Conservation (phyloP, 2,329 filamentous ascomycete species). For the Xylaria polymorpha region DNA sequence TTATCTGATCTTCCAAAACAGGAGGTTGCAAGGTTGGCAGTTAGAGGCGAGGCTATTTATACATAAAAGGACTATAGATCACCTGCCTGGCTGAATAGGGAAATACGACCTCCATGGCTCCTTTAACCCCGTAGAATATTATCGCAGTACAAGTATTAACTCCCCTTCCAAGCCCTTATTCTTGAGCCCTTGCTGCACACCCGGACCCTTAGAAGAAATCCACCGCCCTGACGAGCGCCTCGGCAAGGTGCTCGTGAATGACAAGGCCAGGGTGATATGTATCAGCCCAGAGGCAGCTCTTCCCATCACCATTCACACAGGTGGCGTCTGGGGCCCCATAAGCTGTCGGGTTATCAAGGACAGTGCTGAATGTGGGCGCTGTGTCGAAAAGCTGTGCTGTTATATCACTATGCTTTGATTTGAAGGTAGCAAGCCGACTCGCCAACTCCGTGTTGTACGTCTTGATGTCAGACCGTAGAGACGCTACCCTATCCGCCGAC, state of each 20-base stretch:
- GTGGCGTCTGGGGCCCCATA: slow-evolving; percentile 42
- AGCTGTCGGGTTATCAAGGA: slow-evolving; percentile 39
- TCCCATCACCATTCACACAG: slow-evolving; percentile 38
- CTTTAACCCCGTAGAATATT: too few species aligned
- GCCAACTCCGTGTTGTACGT: slow-evolving; percentile 38
- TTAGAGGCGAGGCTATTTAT: too few species aligned
- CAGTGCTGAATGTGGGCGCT: slow-evolving; percentile 31
- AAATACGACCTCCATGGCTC: too few species aligned
- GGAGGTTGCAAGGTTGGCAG: too few species aligned
- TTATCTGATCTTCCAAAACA: too few species aligned
- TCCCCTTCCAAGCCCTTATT: too few species aligned
- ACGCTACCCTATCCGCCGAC: slow-evolving; percentile 25
- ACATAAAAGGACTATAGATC: too few species aligned
- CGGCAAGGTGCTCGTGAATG: slow-evolving; percentile 38
- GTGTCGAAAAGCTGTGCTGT: slow-evolving; percentile 40
- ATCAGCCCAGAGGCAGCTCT: slow-evolving; percentile 41
- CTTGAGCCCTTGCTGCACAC: too few species aligned
- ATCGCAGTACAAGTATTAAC: too few species aligned
- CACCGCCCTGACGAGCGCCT: slow-evolving; percentile 35
- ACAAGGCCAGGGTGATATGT: slow-evolving; percentile 39
- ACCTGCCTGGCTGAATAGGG: too few species aligned
- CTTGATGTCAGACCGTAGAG: slow-evolving; percentile 39
- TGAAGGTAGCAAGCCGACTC: slow-evolving; percentile 36
- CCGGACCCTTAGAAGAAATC: slow-evolving; percentile 35
- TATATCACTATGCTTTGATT: slow-evolving; percentile 29